phyloP scores from a whole-genome alignment of 2,329 filamentous ascomycete species.

The Xylaria arbuscula region DNA sequence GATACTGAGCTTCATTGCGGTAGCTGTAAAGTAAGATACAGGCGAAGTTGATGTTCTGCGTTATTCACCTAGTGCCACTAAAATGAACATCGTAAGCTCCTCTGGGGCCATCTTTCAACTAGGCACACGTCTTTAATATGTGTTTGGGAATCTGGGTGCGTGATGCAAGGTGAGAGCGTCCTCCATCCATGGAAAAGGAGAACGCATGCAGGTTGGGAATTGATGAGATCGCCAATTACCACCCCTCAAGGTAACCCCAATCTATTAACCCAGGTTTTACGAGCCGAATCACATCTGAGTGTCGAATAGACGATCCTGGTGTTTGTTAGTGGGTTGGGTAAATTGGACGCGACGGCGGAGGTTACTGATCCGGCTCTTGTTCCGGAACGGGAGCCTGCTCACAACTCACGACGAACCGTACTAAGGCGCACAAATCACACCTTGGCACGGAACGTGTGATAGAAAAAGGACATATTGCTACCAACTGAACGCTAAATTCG shows the following conservation, averaged over 20 bases:
- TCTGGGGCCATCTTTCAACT: no score
- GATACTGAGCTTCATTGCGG: conserved; percentile 42
- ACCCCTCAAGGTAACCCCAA: conserved; percentile 17
- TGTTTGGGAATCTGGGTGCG: neutral
- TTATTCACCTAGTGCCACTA: neutral
- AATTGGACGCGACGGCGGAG: conserved; percentile 39
- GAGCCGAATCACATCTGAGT: conserved; percentile 17
- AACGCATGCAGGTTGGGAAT: conserved; percentile 4
- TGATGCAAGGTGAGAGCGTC: conserved; percentile 9
- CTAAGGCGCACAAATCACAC: neutral
- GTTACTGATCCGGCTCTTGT: conserved; percentile 43
- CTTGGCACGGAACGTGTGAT: neutral
- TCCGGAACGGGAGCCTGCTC: conserved; percentile 37
- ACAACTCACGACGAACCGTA: neutral
- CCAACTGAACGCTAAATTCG: conserved; percentile 6
- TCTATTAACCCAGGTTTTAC: conserved; percentile 1
- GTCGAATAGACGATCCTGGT: conserved; percentile 20
- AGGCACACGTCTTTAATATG: conserved; percentile 22
- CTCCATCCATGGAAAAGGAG: conserved; percentile 11
- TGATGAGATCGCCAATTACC: conserved; percentile 14
- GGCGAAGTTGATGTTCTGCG: conserved; percentile 1
- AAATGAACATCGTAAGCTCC: neutral
- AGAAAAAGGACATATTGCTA: neutral
- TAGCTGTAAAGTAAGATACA: neutral
- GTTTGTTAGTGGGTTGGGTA: conserved; percentile 39